Evolutionary conservation across 129 eudicot species (phyloP), one percentile per base, ranked within the genome.

Genomic region (Tanacetum coccineum): DNA sequence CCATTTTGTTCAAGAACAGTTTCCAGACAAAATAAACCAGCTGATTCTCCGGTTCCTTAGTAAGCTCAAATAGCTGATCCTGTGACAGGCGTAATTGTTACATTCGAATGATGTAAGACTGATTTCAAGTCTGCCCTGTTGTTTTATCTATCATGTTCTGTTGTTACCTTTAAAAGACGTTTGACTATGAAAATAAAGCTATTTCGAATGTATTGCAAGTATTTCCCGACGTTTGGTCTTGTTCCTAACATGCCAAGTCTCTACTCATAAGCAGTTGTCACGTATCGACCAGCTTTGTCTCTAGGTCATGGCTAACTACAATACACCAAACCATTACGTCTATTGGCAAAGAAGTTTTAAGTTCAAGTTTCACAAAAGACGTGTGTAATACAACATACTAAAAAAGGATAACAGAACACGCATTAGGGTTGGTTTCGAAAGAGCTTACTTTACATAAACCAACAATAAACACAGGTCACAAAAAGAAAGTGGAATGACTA

Each of bases 1-100:
- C 67, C 79, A 82, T 82, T 82, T 82, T 18, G 78, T 76, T 63
- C 90, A 81, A 59, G 87, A 85, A 72, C 84, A 85, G 56, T 76
- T 75, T 39, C 82, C 84, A 7, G 79, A 73, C 36, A 48, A 76
- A 62, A 66, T 82, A n/a, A 81, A 85, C 76, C 51, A 12, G 8
- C 74, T 76, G 32, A 71, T 85, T 45, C 30, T 81, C 45, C 20
- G 48, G 39, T 85, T 85, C 65, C 84, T 79, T 51, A 18, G 7
- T 19, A 82, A 73, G 58, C 91, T 36, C 8, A 36, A 36, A 71
- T 63, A 40, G 60, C 8, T 78, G 45, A 70, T 78, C 78, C 18
- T 8, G 21, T 50, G 22, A 14, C 66, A 18, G 15, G 0, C 20
- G 11, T 36, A 36, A 59, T 8, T 22, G 0, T 15, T 61, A 17